Base-by-base conservation (phyloP, 179 eudicot species). In the Silene noctiflora region DNA sequence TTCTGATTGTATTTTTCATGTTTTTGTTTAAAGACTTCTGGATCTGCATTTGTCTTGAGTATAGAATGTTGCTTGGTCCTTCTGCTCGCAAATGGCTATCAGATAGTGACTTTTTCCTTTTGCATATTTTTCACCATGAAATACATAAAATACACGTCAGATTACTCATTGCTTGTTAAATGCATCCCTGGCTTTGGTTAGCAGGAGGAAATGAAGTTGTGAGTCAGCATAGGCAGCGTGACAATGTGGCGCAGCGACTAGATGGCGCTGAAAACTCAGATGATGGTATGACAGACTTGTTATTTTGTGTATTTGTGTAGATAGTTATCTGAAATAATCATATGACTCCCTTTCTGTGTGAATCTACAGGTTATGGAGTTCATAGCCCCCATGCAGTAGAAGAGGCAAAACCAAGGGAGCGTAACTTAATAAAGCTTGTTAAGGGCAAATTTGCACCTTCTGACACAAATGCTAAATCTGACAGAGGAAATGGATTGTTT, bases 401-500 rank as follows among this genome's bases (percentile, higher is more conserved):
- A 77, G 89, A 83, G 71, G 19, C 76, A 48, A 89, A 86, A 64
- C 66, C 69, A 13, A 78, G 80, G 83, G 91, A 88, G 66, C 81
- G 87, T 65, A 90, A 77, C 75, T 65, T 88, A 60, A 86, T 91
- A 80, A 91, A 83, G 86, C 85, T 93, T 51, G 90, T 87, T 60
- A 87, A 89, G 76, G 83, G 77, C 14, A 87, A 80, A 71, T 76
- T 83, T 44, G 88, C 81, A 71, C 67, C 72, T 63, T 66, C 89
- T 53, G 85, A 77, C 69, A 17, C 56, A 65, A 76, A 76, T 74
- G 61, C 84, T 67, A 85, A 77, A 81, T 51, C 78, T 73, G 82
- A 78, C 60, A 81, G 74, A 74, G 90, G 85, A 48, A 85, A 80
- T 77, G 90, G 85, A 81, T 21, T 79, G 70, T 77, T 79, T 77